Conservation (phyloP, 176 grass and related monocot genomes). For the Oryza rufipogon region DNA sequence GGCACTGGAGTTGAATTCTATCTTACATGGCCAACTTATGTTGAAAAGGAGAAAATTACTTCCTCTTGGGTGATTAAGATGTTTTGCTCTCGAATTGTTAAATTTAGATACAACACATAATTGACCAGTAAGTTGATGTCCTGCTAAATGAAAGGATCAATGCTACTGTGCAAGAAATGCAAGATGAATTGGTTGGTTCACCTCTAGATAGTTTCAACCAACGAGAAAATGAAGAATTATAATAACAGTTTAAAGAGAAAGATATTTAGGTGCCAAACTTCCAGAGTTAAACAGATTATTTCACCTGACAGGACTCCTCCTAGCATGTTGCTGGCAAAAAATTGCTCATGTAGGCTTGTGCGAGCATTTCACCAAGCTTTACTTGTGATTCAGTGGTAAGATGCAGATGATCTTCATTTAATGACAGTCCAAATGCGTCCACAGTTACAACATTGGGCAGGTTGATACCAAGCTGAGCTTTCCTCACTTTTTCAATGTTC, state of each 20-base stretch:
- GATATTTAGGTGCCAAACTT: slow-evolving; percentile 14
- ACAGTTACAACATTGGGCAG: slow-evolving; percentile 82
- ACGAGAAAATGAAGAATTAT: not conserved
- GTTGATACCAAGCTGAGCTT: slow-evolving; percentile 64
- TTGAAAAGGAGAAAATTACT: not conserved
- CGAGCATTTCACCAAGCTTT: slow-evolving; percentile 77
- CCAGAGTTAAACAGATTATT: not conserved
- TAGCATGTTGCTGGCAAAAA: slow-evolving; percentile 42
- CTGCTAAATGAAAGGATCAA: not conserved
- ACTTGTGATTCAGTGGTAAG: slow-evolving; percentile 82
- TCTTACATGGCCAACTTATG: not conserved
- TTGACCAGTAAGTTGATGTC: slow-evolving; percentile 1
- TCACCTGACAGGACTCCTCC: not conserved
- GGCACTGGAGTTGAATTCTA: not conserved
- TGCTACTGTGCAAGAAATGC: not conserved
- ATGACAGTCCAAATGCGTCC: slow-evolving; percentile 68
- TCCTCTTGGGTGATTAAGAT: not conserved
- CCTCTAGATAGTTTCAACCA: not conserved
- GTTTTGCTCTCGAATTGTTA: not conserved
- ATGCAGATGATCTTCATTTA: slow-evolving; percentile 79
- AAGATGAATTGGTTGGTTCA: not conserved
- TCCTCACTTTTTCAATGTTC: slow-evolving; percentile 76
- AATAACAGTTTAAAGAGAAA: not conserved
- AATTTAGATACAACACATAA: not conserved
- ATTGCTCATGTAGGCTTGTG: slow-evolving; percentile 64